Evolutionary conservation across 371 early-diverging fungal genomes (phyloP).

Genomic region (Rhizopus delemar): DNA sequence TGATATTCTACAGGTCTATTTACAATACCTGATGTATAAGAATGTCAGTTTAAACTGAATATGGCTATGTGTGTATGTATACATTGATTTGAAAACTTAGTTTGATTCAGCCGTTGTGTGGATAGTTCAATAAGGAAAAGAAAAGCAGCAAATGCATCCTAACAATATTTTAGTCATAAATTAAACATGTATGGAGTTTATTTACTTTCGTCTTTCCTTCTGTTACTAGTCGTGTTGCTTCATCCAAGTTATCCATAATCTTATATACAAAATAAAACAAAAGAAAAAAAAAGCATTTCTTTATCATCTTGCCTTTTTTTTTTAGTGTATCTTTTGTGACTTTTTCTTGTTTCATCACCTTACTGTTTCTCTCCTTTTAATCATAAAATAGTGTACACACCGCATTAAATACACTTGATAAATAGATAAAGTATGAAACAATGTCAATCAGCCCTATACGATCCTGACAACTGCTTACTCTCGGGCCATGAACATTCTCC

Average conservation of each 20-base stretch:
- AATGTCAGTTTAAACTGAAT: not conserved
- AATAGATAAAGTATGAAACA: no score
- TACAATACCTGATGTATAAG: slow-evolving; percentile 30
- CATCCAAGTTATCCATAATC: not conserved
- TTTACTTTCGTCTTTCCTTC: slow-evolving; percentile 1
- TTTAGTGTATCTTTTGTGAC: not conserved
- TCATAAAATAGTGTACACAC: slow-evolving; percentile 4
- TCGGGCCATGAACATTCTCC: no score
- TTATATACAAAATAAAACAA: not conserved
- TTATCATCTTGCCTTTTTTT: not conserved
- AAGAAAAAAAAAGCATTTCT: not conserved
- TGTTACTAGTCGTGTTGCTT: not conserved
- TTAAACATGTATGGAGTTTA: not conserved
- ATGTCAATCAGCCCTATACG: no score
- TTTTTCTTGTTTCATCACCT: not conserved
- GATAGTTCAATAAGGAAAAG: slow-evolving; percentile 38
- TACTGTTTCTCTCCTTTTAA: not conserved
- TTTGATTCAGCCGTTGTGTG: slow-evolving; percentile 37
- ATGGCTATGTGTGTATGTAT: slow-evolving; percentile 1
- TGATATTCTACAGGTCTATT: slow-evolving; percentile 36
- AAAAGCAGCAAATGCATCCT: slow-evolving; percentile 50
- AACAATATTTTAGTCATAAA: not conserved
- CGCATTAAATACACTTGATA: no score
- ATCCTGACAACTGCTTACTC: no score
- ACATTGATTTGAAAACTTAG: slow-evolving; percentile 52